A percentile compares a stretch with the other conserved stretches of the same genome.
phyloP scores from a whole-genome alignment of 1,284 basidiomycete species.

The Rhodotorula sp. region DNA sequence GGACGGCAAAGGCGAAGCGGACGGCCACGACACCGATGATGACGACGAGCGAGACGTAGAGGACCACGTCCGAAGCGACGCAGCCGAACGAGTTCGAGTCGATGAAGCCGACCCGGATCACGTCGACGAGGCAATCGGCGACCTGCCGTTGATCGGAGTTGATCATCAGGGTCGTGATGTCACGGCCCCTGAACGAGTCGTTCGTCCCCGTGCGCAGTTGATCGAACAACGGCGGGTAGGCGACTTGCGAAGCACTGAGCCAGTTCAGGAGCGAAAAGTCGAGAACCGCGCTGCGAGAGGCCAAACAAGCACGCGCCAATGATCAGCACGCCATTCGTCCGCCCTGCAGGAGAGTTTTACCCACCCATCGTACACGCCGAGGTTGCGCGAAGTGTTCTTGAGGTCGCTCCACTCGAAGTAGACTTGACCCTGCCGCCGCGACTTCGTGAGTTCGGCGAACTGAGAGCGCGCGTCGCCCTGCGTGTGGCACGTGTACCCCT shows the following conservation, averaged over 20 bases:
- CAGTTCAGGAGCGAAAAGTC: conserved; percentile 80
- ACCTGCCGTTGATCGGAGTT: conserved; percentile 60
- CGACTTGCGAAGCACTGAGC: conserved; percentile 73
- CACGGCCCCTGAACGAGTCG: conserved; percentile 68
- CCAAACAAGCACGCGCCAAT: not conserved
- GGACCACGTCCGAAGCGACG: conserved; percentile 88
- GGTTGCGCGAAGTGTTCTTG: conserved; percentile 64
- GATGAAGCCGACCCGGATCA: conserved; percentile 84
- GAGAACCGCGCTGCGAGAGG: conserved; percentile 66
- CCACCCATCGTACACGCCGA: conserved; percentile 87
- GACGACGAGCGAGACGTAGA: conserved; percentile 93
- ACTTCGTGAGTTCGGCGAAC: conserved; percentile 55
- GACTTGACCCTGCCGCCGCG: conserved; percentile 69
- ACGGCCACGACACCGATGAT: conserved; percentile 95
- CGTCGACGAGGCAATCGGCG: conserved; percentile 80
- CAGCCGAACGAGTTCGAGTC: conserved; percentile 93
- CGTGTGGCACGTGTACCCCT: conserved; percentile 69
- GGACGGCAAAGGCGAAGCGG: conserved; percentile 93
- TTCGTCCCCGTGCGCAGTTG: conserved; percentile 67
- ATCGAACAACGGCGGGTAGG: conserved; percentile 78
- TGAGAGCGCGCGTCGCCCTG: conserved; percentile 57
- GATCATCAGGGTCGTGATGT: conserved; percentile 82
- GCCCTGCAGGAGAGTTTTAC: conserved; percentile 45
- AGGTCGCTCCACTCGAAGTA: conserved; percentile 92
- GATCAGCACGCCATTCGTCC: conserved; percentile 7